Evolutionary conservation across 1,139 yeast genomes (phyloP).

Genomic region (Diutina scorzettiae): DNA sequence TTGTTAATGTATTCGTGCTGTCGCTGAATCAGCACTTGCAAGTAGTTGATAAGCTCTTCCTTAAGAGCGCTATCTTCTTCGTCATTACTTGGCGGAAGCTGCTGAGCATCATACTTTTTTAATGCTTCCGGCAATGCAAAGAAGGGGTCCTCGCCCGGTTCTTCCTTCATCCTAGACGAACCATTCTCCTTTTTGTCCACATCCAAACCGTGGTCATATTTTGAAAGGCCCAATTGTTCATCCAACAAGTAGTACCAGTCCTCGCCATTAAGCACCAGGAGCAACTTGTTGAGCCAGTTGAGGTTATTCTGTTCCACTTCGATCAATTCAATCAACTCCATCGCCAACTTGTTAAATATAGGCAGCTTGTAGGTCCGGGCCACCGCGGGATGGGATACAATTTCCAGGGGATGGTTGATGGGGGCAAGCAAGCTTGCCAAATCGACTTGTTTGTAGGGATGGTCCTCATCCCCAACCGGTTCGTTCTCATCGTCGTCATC

Average conservation of each 20-base stretch:
- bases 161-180: background rate
- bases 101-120: slow-evolving; percentile 22
- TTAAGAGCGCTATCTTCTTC: slow-evolving; percentile 21
- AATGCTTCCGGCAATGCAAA: slow-evolving; percentile 44
- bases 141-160: slow-evolving; percentile 37
- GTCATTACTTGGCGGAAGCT: slow-evolving; percentile 15
- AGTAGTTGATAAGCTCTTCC: slow-evolving; percentile 31
- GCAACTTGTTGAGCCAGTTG: slow-evolving; percentile 53
- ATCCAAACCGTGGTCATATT: slow-evolving; percentile 50
- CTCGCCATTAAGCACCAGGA: slow-evolving; percentile 78
- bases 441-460: slow-evolving; percentile 23
- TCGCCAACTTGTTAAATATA: slow-evolving; percentile 44
- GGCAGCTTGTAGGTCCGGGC: slow-evolving; percentile 48
- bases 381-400: slow-evolving; percentile 60
- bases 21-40: slow-evolving; percentile 56
- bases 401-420: slow-evolving; percentile 67
- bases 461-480: slow-evolving; percentile 13
- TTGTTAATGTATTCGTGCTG: slow-evolving; percentile 84
- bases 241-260: slow-evolving; percentile 61
- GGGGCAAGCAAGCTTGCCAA: slow-evolving; percentile 59
- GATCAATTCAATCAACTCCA: slow-evolving; percentile 62
- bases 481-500: slow-evolving; percentile 16
- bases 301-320: slow-evolving; percentile 72
- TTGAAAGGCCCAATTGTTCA: slow-evolving; percentile 52
- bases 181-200: background rate